phyloP scores from a whole-genome alignment of 2,329 filamentous ascomycete species.

The Pseudogymnoascus sp. region DNA sequence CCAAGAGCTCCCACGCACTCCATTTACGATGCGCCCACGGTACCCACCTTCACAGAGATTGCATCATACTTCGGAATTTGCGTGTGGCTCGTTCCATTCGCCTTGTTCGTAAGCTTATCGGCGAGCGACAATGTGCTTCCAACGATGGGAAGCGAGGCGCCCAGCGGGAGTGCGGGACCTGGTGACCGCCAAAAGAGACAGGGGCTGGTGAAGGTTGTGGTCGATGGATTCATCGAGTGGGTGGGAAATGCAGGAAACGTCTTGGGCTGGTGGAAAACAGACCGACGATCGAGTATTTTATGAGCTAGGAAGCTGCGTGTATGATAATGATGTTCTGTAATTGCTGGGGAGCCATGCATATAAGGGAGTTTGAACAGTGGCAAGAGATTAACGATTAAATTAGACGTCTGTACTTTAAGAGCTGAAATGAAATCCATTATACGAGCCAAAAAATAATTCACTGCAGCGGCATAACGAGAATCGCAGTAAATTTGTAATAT shows the following conservation, averaged over 20 bases:
- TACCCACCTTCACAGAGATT: conserved; percentile 84
- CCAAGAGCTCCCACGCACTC: conserved; percentile 52
- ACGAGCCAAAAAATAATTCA: not conserved
- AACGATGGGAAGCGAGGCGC: conserved; percentile 74
- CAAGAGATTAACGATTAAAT: not conserved
- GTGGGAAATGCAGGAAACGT: conserved; percentile 37
- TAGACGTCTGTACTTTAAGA: conserved; percentile 5
- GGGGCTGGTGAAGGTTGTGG: conserved; percentile 60
- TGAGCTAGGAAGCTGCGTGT: conserved; percentile 16
- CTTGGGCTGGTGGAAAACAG: conserved; percentile 28
- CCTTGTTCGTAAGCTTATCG: conserved; percentile 87
- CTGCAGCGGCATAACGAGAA: not conserved
- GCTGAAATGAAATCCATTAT: not conserved
- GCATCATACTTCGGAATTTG: conserved; percentile 94
- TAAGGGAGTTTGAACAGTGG: not conserved
- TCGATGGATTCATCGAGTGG: conserved; percentile 50
- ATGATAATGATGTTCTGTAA: conserved; percentile 8
- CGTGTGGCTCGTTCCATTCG: conserved; percentile 94
- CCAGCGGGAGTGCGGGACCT: conserved; percentile 27
- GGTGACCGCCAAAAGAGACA: conserved; percentile 46
- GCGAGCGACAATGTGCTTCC: conserved; percentile 93
- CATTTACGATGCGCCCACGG: conserved; percentile 51
- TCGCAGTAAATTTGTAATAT: not conserved
- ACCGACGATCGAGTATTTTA: conserved; percentile 24
- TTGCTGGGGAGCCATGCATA: not conserved